Conservation (phyloP, 495 filamentous ascomycete genomes). For the Corynascus novoguineensis region DNA sequence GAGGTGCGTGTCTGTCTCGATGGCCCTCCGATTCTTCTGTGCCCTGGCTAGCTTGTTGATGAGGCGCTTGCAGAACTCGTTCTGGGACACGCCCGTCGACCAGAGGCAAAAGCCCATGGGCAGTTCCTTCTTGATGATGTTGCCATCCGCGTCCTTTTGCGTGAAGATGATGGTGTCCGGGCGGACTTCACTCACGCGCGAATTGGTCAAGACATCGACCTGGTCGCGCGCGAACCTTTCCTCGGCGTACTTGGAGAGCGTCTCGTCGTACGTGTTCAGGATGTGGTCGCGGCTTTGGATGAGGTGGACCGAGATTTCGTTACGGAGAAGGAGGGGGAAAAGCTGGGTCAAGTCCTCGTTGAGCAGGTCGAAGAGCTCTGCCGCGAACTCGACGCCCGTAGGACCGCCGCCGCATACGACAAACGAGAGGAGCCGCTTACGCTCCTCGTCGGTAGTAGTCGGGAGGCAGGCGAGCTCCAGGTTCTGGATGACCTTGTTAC, state of each 20-base stretch:
- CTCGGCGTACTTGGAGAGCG: conserved; percentile 87
- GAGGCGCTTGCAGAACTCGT: conserved; percentile 68
- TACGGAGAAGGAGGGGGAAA: conserved; percentile 85
- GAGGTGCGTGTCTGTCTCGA: conserved; percentile 94
- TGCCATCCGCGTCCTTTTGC: conserved; percentile 68
- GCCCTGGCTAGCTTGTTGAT: conserved; percentile 61
- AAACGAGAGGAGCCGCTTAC: conserved; percentile 82
- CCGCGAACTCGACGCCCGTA: conserved; percentile 96
- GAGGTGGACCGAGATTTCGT: conserved; percentile 95
- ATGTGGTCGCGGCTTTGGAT: conserved; percentile 94
- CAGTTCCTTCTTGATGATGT: conserved; percentile 78
- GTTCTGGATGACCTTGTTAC: conserved; percentile 85
- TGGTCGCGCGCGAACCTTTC: conserved; percentile 83
- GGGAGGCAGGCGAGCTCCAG: conserved; percentile 90
- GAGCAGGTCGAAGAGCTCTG: conserved; percentile 89
- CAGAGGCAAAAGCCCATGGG: conserved; percentile 96
- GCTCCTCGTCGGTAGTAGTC: conserved; percentile 84
- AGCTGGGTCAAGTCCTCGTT: conserved; percentile 85
- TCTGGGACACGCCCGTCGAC: conserved; percentile 94
- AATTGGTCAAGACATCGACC: conserved; percentile 85
- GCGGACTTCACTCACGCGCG: conserved; percentile 82
- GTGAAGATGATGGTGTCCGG: conserved; percentile 80
- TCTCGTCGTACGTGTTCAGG: conserved; percentile 96
- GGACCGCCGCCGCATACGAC: conserved; percentile 93
- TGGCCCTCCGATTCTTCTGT: conserved; percentile 84